phyloP scores from a whole-genome alignment of 1,139 yeast genomes.

The Maudiozyma humilis region DNA sequence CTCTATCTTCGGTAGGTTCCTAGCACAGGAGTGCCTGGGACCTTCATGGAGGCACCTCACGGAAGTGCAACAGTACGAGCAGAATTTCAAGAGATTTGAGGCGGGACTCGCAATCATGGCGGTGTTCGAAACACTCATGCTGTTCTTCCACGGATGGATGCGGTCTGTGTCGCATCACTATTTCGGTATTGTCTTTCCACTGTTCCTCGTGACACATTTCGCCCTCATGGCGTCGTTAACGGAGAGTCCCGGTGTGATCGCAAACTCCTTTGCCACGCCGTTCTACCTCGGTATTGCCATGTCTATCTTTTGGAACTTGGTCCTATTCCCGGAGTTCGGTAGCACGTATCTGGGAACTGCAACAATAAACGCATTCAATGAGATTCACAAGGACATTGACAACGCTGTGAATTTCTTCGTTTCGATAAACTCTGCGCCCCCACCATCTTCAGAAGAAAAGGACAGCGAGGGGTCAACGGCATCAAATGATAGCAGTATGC shows the following conservation, averaged over 20 bases:
- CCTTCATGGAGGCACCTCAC: conserved; percentile 19
- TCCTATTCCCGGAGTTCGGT: conserved; percentile 45
- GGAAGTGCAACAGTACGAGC: conserved; percentile 26
- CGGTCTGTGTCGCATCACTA: conserved; percentile 40
- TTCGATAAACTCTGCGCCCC: conserved; percentile 19
- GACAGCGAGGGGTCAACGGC: neutral
- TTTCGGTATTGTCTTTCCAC: conserved; percentile 39
- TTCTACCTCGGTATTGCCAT: conserved; percentile 39
- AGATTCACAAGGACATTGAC: conserved; percentile 35
- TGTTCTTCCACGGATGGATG: conserved; percentile 42
- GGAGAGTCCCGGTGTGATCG: conserved; percentile 29
- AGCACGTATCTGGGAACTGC: conserved; percentile 41
- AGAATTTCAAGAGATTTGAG: conserved; percentile 30
- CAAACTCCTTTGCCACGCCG: conserved; percentile 36
- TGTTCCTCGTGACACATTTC: conserved; percentile 43
- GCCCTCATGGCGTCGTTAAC: conserved; percentile 34
- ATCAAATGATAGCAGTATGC: neutral
- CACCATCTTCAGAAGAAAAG: conserved; percentile 6
- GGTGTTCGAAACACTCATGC: conserved; percentile 39
- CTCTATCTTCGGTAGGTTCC: conserved; percentile 35
- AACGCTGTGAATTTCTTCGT: conserved; percentile 36
- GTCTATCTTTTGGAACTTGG: conserved; percentile 36
- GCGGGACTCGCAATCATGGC: conserved; percentile 39
- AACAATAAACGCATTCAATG: conserved; percentile 35
- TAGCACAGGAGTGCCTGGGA: conserved; percentile 35